Percentiles rank a stretch among this genome's conserved stretches.
Conservation (phyloP, 768 basidiomycete genomes). For the Lactarius hatsudake region DNA sequence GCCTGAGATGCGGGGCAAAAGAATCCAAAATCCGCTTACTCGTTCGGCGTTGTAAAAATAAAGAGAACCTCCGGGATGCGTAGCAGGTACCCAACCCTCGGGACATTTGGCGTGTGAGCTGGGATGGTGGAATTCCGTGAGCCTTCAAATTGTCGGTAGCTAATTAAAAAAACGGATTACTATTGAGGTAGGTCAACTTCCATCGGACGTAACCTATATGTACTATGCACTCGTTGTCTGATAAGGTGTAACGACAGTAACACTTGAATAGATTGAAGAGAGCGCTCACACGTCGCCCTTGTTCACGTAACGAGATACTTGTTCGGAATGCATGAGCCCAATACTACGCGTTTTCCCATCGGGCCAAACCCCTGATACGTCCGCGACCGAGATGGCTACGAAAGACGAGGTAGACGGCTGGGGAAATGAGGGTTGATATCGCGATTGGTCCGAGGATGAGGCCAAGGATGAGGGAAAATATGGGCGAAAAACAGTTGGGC, state of each 20-base stretch:
- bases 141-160: background rate
- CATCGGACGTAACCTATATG: background rate
- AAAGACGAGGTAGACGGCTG: background rate
- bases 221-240: background rate
- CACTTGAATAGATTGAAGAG: background rate
- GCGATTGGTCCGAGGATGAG: background rate
- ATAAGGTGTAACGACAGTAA: background rate
- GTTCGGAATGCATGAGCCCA: constrained; percentile 10
- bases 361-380: background rate
- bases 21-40: background rate
- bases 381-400: background rate
- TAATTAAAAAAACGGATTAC: background rate
- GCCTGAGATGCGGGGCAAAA: background rate
- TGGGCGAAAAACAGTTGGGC: background rate
- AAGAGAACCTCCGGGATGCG: constrained; percentile 11
- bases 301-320: constrained; percentile 19
- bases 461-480: background rate
- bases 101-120: background rate
- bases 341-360: background rate
- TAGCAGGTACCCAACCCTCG: constrained; percentile 1
- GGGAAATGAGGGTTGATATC: background rate
- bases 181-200: constrained; percentile 3
- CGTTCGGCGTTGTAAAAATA: constrained; percentile 9
- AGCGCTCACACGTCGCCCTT: constrained; percentile 12
- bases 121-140: background rate